Conservation (phyloP, 208 protist species). For the Leishmania major region DNA sequence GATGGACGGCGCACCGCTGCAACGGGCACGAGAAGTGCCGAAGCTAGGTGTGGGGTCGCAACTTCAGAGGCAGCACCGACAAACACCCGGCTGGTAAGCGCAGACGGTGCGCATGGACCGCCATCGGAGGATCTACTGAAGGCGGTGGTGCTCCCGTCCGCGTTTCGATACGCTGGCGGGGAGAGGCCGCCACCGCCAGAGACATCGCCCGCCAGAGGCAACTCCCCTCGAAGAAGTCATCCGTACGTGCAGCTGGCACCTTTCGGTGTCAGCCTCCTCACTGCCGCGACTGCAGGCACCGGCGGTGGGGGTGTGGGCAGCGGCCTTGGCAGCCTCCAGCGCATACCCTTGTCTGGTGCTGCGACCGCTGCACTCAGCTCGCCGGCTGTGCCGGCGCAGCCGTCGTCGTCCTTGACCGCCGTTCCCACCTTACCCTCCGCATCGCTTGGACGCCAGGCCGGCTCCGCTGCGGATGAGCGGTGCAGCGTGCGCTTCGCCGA, state of each 20-base stretch:
- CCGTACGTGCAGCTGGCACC: constrained; percentile 41
- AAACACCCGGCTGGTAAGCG: background rate
- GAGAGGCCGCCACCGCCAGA: background rate
- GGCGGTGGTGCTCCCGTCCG: constrained; percentile 1
- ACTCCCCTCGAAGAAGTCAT: background rate
- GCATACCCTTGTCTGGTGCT: constrained; percentile 22
- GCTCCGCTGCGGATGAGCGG: background rate
- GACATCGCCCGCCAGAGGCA: background rate
- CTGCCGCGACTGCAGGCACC: constrained; percentile 36
- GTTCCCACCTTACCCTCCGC: background rate
- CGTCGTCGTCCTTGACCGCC: background rate
- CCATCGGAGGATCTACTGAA: constrained; percentile 7
- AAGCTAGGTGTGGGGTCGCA: background rate
- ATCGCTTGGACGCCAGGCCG: background rate
- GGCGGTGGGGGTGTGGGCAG: constrained; percentile 5
- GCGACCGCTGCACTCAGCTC: background rate
- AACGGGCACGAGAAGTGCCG: background rate
- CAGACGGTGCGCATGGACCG: background rate
- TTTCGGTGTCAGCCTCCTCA: constrained; percentile 71
- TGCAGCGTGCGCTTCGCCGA: constrained; percentile 9
- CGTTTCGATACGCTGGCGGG: background rate
- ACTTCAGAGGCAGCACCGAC: background rate
- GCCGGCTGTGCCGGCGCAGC: background rate
- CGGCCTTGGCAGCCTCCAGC: constrained; percentile 39
- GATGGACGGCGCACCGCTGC: background rate